A percentile compares a stretch with the other conserved stretches of the same genome.
Conservation (phyloP, 805 yeast genomes). For the Cyberlindnera misumaiensis region DNA sequence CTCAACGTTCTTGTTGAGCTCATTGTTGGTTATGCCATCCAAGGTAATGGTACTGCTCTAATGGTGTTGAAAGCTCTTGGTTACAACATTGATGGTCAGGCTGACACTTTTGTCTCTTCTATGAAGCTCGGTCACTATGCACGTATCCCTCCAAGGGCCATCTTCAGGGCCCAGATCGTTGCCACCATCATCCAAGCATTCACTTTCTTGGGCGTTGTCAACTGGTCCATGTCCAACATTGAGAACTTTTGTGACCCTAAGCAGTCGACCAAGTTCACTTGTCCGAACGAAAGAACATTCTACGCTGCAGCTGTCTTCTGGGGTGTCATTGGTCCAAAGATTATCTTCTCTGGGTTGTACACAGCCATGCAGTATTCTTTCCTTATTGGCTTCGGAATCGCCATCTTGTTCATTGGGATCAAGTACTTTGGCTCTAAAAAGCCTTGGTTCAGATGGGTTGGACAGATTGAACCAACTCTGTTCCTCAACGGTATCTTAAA, state of each 20-base stretch:
- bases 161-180: conserved; percentile 41
- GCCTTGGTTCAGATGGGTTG: conserved; percentile 6
- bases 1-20: conserved; percentile 50
- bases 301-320: conserved; percentile 38
- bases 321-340: conserved; percentile 52
- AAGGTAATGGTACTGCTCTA: conserved; percentile 44
- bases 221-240: conserved; percentile 29
- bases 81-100: conserved; percentile 57
- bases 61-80: conserved; percentile 47
- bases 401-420: conserved; percentile 25
- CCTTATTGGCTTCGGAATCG: conserved; percentile 42
- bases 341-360: conserved; percentile 50
- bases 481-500: conserved; percentile 44
- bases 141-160: conserved; percentile 52
- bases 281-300: conserved; percentile 34
- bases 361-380: conserved; percentile 61
- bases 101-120: conserved; percentile 52
- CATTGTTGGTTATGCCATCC: conserved; percentile 49
- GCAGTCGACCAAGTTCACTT: conserved; percentile 34
- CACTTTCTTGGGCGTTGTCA: conserved; percentile 27
- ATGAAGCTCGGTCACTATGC: conserved; percentile 38
- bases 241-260: conserved; percentile 28
- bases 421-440: conserved; percentile 19
- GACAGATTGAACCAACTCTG: conserved; percentile 40
- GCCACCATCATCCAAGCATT: conserved; percentile 25